Evolutionary conservation across 495 filamentous ascomycete genomes (phyloP).

Genomic region (Tuber umbilicatum): DNA sequence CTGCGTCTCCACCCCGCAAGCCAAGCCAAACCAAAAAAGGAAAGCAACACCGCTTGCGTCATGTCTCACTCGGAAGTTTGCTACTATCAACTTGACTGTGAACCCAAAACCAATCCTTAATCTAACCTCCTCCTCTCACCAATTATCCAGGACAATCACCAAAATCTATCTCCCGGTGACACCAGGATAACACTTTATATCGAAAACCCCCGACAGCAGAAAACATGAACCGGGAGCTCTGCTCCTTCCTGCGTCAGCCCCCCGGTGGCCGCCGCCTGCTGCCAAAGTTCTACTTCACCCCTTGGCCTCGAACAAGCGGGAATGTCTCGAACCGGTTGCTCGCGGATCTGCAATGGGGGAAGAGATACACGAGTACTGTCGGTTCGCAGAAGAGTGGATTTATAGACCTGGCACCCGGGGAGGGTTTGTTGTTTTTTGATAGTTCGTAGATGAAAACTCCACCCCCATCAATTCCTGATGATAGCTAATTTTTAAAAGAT

Average conservation of each 20-base stretch:
- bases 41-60: neutral
- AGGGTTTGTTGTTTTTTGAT: conserved; percentile 82
- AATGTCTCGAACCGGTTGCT: neutral
- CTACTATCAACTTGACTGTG: neutral
- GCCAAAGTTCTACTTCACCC: neutral
- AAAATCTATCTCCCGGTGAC: neutral
- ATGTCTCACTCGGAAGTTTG: neutral
- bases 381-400: conserved; percentile 58
- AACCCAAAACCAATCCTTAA: neutral
- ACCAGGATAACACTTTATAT: too few species aligned
- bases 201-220: neutral
- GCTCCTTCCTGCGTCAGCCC: conserved; percentile 10
- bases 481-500: conserved; percentile 49
- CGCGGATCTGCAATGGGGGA: neutral
- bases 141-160: neutral
- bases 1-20: neutral
- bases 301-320: neutral
- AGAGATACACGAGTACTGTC: conserved; percentile 23
- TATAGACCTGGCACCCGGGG: conserved; percentile 61
- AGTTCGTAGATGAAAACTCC: conserved; percentile 51
- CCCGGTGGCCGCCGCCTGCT: neutral
- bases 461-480: neutral
- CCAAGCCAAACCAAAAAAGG: neutral
- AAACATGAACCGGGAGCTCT: conserved; percentile 25
- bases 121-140: neutral